A percentile compares a stretch with the other conserved stretches of the same genome.
Evolutionary conservation across 495 filamentous ascomycete species (phyloP).

Genomic region (Penicillium samsonianum): DNA sequence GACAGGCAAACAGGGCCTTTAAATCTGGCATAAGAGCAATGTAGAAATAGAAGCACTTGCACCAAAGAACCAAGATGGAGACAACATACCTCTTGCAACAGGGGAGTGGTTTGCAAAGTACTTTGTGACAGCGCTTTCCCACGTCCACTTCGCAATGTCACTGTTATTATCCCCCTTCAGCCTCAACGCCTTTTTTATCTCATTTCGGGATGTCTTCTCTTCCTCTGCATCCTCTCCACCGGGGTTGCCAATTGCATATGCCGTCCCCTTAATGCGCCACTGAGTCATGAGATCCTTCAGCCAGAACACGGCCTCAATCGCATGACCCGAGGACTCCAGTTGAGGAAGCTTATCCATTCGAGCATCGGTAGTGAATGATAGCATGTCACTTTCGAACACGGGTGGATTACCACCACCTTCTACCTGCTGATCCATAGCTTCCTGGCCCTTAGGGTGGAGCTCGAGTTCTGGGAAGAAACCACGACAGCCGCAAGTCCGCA

Average conservation of each 20-base stretch:
- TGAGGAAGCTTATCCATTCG: slow-evolving; percentile 81
- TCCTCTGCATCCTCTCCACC: slow-evolving; percentile 49
- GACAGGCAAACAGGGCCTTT: neutral
- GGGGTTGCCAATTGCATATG: slow-evolving; percentile 68
- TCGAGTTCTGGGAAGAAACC: slow-evolving; percentile 73
- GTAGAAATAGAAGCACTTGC: neutral
- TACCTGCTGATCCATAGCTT: slow-evolving; percentile 64
- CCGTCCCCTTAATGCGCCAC: slow-evolving; percentile 79
- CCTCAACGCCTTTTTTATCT: slow-evolving; percentile 40
- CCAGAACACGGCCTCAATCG: slow-evolving; percentile 86
- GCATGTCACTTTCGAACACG: slow-evolving; percentile 70
- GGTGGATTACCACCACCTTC: slow-evolving; percentile 57
- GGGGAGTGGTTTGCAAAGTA: slow-evolving; percentile 89
- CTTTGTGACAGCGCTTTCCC: slow-evolving; percentile 72
- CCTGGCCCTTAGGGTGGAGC: slow-evolving; percentile 51
- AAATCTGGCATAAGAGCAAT: too few species aligned
- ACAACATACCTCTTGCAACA: slow-evolving; percentile 61
- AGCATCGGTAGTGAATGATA: slow-evolving; percentile 82
- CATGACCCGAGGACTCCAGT: slow-evolving; percentile 56
- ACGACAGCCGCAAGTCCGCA: slow-evolving; percentile 71
- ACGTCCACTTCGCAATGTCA: slow-evolving; percentile 56
- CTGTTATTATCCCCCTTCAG: slow-evolving; percentile 30
- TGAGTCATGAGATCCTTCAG: slow-evolving; percentile 66
- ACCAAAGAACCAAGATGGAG: slow-evolving; percentile 2
- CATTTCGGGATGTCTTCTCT: slow-evolving; percentile 42